These are phyloP conservation scores for Parathielavia appendiculata DNA, from an alignment of 495 filamentous ascomycete genomes.

Conservation along the genomic window DNA sequence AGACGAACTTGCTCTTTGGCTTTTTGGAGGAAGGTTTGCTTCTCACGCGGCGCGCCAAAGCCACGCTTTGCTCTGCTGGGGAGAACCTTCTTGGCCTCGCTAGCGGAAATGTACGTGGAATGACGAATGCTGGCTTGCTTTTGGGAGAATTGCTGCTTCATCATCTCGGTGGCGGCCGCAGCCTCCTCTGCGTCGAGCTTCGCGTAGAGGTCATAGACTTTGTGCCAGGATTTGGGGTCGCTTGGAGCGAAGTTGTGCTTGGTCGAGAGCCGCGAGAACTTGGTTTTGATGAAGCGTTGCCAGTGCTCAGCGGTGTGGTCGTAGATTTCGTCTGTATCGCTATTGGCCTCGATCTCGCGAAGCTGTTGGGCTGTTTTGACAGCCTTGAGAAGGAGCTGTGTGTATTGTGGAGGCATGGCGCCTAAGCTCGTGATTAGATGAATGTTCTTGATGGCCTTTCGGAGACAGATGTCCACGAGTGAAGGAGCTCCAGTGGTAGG, in stretches of 20 bases:
- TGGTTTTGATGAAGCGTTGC: constrained; percentile 36
- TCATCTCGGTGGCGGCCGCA: constrained; percentile 42
- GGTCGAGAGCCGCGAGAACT: constrained; percentile 27
- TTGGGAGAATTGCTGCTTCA: constrained; percentile 32
- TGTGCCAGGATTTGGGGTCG: constrained; percentile 34
- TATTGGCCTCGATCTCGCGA: constrained; percentile 32
- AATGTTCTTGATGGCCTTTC: constrained; percentile 30
- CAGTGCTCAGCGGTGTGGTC: constrained; percentile 32
- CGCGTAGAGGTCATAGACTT: constrained; percentile 38
- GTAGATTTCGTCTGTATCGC: constrained; percentile 31
- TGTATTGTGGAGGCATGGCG: constrained; percentile 13
- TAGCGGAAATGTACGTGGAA: constrained; percentile 24
- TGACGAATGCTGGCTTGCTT: constrained; percentile 30
- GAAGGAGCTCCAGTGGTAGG: constrained; percentile 25
- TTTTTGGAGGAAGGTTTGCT: constrained; percentile 20
- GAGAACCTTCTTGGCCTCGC: background rate
- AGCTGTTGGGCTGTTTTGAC: constrained; percentile 34
- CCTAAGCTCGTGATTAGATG: constrained; percentile 12
- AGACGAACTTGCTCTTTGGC: constrained; percentile 11
- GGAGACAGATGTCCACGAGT: constrained; percentile 32
- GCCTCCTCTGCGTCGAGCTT: constrained; percentile 45
- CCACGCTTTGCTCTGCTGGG: background rate
- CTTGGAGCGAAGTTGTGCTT: constrained; percentile 29
- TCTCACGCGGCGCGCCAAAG: constrained; percentile 9
- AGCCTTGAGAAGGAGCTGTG: constrained; percentile 27